phyloP scores from a whole-genome alignment of 2,329 filamentous ascomycete genomes.

The Plenodomus lindquistii region DNA sequence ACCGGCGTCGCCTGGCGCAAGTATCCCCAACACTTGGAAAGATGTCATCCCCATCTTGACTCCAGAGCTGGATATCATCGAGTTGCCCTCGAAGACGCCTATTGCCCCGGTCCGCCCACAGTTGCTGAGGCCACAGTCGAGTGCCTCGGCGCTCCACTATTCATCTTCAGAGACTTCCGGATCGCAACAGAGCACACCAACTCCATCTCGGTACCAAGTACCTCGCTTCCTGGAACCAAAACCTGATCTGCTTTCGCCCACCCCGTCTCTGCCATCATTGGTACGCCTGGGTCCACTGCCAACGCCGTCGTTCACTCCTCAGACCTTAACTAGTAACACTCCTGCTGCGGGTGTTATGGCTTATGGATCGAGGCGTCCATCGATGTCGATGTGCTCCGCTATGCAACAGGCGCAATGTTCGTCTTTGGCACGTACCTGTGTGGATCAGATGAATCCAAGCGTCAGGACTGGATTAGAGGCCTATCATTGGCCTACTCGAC shows the following conservation, averaged over 20 bases:
- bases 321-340: constrained; percentile 57
- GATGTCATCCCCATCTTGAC: constrained; percentile 60
- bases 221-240: constrained; percentile 58
- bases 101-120: constrained; percentile 29
- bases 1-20: constrained; percentile 43
- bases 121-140: constrained; percentile 27
- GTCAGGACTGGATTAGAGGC: constrained; percentile 49
- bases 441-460: constrained; percentile 54
- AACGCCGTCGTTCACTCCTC: constrained; percentile 66
- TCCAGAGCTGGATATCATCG: constrained; percentile 58
- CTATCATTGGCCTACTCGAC: constrained; percentile 51
- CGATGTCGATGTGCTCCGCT: constrained; percentile 64
- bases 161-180: constrained; percentile 29
- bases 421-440: constrained; percentile 58
- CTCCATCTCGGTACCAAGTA: constrained; percentile 45
- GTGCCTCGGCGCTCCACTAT: constrained; percentile 25
- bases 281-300: constrained; percentile 60
- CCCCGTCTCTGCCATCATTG: constrained; percentile 61
- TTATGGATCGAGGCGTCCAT: constrained; percentile 55
- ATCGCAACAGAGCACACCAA: constrained; percentile 50
- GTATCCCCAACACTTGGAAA: constrained; percentile 49
- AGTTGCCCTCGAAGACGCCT: constrained; percentile 42
- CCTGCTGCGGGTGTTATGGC: constrained; percentile 63
- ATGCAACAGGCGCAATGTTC: constrained; percentile 62
- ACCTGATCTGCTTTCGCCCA: constrained; percentile 53